phyloP scores from a whole-genome alignment of 352 stramenopile species.

The Thalassiosira exigua region DNA sequence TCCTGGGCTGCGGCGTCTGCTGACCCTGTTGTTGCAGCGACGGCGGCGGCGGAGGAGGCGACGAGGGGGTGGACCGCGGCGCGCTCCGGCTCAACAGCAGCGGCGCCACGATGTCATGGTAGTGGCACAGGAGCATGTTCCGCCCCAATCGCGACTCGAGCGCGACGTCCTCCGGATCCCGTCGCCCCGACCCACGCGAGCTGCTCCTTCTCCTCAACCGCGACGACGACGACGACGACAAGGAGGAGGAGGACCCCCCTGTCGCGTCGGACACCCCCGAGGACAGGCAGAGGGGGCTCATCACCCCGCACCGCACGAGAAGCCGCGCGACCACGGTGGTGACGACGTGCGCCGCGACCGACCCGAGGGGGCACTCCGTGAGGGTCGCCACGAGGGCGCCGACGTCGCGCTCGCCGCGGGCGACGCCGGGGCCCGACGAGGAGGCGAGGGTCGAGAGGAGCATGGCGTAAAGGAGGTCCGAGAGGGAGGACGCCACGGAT shows the following conservation, averaged over 20 bases:
- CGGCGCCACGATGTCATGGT: slow-evolving; percentile 82
- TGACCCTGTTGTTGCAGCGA: slow-evolving; percentile 1
- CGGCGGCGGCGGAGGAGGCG: no score
- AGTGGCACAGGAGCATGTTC: slow-evolving; percentile 81
- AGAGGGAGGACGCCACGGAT: slow-evolving; percentile 66
- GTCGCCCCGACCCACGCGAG: not conserved
- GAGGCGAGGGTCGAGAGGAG: slow-evolving; percentile 72
- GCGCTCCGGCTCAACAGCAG: slow-evolving; percentile 77
- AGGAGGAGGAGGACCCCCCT: slow-evolving; percentile 34
- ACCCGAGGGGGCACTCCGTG: slow-evolving; percentile 77
- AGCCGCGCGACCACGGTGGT: slow-evolving; percentile 72
- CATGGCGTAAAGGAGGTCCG: slow-evolving; percentile 78
- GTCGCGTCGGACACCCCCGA: not conserved
- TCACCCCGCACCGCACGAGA: slow-evolving; percentile 70
- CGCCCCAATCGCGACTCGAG: slow-evolving; percentile 70
- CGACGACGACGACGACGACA: not conserved
- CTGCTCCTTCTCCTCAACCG: slow-evolving; percentile 11
- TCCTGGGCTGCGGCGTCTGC: slow-evolving; percentile 3
- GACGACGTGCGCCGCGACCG: slow-evolving; percentile 69
- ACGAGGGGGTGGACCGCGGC: slow-evolving; percentile 17
- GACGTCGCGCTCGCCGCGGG: slow-evolving; percentile 82
- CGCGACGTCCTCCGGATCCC: slow-evolving; percentile 45
- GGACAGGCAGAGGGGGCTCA: slow-evolving; percentile 47
- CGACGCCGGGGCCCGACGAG: slow-evolving; percentile 61
- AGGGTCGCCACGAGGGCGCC: slow-evolving; percentile 76